Conservation (phyloP, 164 flowering plant genomes). For the Chloranthus sessilifolius region DNA sequence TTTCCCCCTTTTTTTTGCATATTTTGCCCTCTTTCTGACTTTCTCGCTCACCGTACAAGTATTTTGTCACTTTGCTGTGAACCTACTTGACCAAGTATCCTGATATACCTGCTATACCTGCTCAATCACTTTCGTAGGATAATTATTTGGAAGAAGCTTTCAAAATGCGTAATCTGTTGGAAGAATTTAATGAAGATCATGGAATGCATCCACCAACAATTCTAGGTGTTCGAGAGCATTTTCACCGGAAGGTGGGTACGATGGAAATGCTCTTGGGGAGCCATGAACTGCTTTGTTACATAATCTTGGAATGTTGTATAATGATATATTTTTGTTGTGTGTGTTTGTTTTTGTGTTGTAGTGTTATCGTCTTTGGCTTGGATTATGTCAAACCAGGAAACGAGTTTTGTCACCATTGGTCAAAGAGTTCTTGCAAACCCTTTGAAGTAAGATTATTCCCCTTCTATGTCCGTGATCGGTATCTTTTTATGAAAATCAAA, state of each 20-base stretch:
- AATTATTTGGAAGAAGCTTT: conserved; percentile 99
- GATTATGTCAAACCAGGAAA: conserved; percentile 99
- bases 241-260: conserved; percentile 96
- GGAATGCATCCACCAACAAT: conserved; percentile 89
- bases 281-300: background rate
- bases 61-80: background rate
- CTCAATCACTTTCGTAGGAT: too few species aligned
- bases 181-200: conserved; percentile 92
- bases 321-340: too few species aligned
- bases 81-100: too few species aligned
- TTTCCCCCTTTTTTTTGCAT: too few species aligned
- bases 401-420: conserved; percentile 93
- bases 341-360: conserved; percentile 41
- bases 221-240: conserved; percentile 93
- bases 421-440: conserved; percentile 98
- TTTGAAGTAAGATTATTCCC: conserved; percentile 54
- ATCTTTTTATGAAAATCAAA: too few species aligned
- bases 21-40: too few species aligned
- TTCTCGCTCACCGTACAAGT: too few species aligned
- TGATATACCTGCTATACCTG: too few species aligned
- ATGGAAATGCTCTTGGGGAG: conserved; percentile 4
- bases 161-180: conserved; percentile 97
- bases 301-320: too few species aligned
- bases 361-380: conserved; percentile 99
- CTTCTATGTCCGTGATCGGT: background rate